These are phyloP conservation scores for Pilasporangium apinafurcum DNA, from an alignment of 352 stramenopile species.

Conservation along the genomic window DNA sequence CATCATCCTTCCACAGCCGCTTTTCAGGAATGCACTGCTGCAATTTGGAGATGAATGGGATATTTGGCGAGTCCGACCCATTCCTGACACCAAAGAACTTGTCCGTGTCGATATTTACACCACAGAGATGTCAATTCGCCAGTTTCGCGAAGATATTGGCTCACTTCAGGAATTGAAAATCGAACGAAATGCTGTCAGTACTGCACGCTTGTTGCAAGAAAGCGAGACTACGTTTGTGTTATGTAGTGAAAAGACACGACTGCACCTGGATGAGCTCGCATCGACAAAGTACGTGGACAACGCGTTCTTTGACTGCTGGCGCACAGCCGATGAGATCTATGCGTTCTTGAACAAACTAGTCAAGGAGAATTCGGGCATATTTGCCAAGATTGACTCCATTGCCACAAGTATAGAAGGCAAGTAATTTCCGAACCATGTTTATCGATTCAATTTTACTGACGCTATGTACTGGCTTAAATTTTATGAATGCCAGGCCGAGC, in stretches of 20 bases:
- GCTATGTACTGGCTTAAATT: too few species aligned
- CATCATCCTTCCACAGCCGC: constrained; percentile 15
- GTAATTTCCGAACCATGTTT: too few species aligned
- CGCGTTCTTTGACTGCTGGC: constrained; percentile 27
- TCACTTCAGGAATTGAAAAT: too few species aligned
- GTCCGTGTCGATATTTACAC: constrained; percentile 4
- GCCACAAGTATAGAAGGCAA: constrained; percentile 6
- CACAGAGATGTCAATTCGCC: background rate
- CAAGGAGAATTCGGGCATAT: background rate
- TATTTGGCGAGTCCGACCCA: background rate
- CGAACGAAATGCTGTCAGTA: background rate
- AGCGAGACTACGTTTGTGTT: background rate
- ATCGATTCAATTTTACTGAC: too few species aligned
- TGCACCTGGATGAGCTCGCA: background rate
- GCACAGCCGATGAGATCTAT: constrained; percentile 13
- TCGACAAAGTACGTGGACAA: constrained; percentile 6
- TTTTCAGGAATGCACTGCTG: constrained; percentile 2
- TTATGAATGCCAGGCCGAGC: too few species aligned
- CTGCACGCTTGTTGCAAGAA: background rate
- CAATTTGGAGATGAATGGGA: constrained; percentile 3
- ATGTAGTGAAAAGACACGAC: background rate
- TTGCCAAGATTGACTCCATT: constrained; percentile 8
- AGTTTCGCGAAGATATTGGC: constrained; percentile 3
- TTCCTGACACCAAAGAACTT: background rate
- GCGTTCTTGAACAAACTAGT: constrained; percentile 15